phyloP scores from a whole-genome alignment of 352 stramenopile genomes.

The Sclerospora graminicola region DNA sequence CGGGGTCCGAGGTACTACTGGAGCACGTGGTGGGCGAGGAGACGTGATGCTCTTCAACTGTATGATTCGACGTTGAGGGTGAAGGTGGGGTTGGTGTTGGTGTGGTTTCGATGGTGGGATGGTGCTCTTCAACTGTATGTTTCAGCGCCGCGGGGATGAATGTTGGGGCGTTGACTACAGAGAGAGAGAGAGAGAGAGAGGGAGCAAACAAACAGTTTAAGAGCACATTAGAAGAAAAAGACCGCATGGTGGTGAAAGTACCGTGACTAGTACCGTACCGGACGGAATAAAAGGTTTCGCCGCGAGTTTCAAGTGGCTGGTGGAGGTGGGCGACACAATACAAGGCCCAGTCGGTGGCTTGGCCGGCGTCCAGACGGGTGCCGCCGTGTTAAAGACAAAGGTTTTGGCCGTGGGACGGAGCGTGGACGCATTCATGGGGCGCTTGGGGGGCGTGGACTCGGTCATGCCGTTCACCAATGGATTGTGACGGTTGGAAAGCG shows the following conservation, averaged over 20 bases:
- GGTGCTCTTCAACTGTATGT: neutral
- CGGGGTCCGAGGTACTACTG: no score
- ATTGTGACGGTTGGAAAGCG: no score
- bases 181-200: neutral
- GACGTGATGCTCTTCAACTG: slow-evolving; percentile 17
- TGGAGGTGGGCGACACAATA: slow-evolving; percentile 1
- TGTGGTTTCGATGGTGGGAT: neutral
- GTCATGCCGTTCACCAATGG: neutral
- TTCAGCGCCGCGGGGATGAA: slow-evolving; percentile 21
- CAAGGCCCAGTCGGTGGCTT: no score
- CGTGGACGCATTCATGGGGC: slow-evolving; percentile 19
- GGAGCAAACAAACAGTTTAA: no score
- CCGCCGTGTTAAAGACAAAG: slow-evolving; percentile 55
- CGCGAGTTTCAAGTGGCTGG: slow-evolving; percentile 37
- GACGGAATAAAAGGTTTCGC: slow-evolving; percentile 53
- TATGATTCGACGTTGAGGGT: no score
- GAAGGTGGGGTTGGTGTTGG: no score
- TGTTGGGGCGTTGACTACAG: slow-evolving; percentile 25
- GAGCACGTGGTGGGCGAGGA: no score
- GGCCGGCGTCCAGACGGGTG: slow-evolving; percentile 39
- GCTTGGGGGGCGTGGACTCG: neutral
- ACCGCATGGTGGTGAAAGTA: no score
- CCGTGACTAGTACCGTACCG: slow-evolving; percentile 27
- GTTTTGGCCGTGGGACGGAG: slow-evolving; percentile 46
- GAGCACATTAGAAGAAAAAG: no score